Evolutionary conservation across 1,284 basidiomycete species (phyloP), one percentile per base, ranked within the genome.

Genomic region (Bjerkandera adusta): DNA sequence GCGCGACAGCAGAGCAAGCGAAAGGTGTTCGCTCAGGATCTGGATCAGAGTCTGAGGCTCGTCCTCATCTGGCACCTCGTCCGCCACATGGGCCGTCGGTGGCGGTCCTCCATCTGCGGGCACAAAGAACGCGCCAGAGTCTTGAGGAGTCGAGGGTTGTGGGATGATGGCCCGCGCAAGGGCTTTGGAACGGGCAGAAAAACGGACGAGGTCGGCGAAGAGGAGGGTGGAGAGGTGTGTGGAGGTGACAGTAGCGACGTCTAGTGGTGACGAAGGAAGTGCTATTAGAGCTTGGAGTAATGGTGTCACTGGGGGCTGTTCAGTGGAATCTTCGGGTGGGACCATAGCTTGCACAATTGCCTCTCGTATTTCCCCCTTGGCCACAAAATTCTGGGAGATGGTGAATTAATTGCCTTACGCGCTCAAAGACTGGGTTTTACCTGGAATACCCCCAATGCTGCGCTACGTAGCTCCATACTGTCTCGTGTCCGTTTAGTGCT

Each of bases 81-180:
- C 49, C 4, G 58, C 66, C 35, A 66, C 59, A 21, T 63, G 62
- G 8, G 61, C 51, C 11, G 57, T 55, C 13, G 69, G 56, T 2
- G 69, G 59, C 1, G 71, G 65, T 3, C 69, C 60, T 16, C 77
- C 79, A 55, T 89, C 86, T 0, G 87, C 86, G 4, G 86, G 87
- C 10, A 89, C 78, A 57, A 88, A 90, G 64, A 87, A 83, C 24
- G 70, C 66, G n/a, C 74, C 73, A 22, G 63, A 58, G 25, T 64
- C 57, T 8, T 64, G 54, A 5, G 21, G 27, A n/a, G 64, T 54
- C 4, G 67, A 53, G 35, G 45, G 59, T 49, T 11, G 63, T 32
- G 88, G 79, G 48, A 81, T 72, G 63, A 89, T 81, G 2, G 69
- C 67, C 41, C 81, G 83, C 6, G 90, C 89, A n/a, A 92, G 72